phyloP scores from a whole-genome alignment of 202 grass and related monocot genomes.

The Panicum hallii region DNA sequence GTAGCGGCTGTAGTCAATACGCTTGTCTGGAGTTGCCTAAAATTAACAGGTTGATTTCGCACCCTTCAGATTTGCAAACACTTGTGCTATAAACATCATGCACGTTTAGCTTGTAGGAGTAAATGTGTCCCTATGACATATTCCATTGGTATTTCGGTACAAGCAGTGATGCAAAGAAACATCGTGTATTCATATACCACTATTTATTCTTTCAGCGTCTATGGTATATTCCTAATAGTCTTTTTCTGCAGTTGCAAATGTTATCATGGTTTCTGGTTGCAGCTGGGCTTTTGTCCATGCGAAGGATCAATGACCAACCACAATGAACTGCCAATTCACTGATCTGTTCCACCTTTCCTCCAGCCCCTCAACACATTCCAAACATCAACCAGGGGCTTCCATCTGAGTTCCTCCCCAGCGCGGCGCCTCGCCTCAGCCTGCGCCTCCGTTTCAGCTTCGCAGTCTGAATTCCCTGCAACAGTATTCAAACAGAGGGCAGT shows the following conservation, averaged over 20 bases:
- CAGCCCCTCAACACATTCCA: constrained; percentile 51
- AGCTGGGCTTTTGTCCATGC: background rate
- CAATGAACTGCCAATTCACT: background rate
- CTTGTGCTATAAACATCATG: no score
- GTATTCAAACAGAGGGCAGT: background rate
- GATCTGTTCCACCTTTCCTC: constrained; percentile 28
- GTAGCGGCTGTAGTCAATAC: no score
- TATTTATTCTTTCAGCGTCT: background rate
- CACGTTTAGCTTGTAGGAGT: no score
- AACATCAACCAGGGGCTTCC: constrained; percentile 49
- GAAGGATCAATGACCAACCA: background rate
- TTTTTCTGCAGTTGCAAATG: background rate
- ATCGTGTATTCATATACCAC: background rate
- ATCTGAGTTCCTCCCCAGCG: constrained; percentile 49
- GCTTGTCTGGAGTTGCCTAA: no score
- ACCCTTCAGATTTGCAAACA: no score
- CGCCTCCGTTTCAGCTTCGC: constrained; percentile 51
- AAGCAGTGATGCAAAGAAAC: background rate
- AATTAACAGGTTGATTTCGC: no score
- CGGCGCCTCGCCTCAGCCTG: constrained; percentile 54
- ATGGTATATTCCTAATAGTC: background rate
- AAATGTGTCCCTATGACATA: no score
- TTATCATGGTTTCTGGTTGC: background rate
- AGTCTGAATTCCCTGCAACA: constrained; percentile 39
- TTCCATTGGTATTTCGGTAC: background rate